phyloP scores from a whole-genome alignment of 768 basidiomycete genomes.

The Suillus alpinus region DNA sequence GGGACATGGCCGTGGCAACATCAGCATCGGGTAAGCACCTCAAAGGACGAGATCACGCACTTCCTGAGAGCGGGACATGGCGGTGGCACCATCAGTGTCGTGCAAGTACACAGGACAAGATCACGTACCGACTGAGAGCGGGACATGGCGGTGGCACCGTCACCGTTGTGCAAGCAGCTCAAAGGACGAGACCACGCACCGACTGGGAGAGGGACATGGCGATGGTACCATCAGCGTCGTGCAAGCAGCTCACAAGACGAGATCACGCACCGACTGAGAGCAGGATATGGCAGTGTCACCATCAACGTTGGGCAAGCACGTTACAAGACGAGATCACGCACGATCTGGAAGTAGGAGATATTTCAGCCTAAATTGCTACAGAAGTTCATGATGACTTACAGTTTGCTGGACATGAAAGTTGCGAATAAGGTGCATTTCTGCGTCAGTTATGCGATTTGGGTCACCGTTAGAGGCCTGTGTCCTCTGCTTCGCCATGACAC shows the following conservation, averaged over 20 bases:
- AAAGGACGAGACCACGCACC: neutral
- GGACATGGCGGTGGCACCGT: neutral
- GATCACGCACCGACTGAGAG: neutral
- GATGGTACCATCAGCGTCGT: neutral
- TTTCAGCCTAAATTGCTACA: neutral
- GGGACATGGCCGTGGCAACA: no score
- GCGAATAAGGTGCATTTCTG: neutral
- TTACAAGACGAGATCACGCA: neutral
- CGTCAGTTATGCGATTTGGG: neutral
- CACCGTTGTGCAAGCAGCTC: neutral
- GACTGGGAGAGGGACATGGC: neutral
- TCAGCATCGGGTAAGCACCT: no score
- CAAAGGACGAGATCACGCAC: no score
- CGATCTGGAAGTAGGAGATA: neutral
- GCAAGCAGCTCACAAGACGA: neutral
- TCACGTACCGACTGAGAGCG: neutral
- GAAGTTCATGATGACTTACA: neutral
- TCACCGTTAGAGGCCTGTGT: neutral
- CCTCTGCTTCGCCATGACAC: fast-evolving
- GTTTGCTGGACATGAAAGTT: neutral
- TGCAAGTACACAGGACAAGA: no score
- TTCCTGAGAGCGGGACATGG: no score
- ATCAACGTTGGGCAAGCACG: neutral
- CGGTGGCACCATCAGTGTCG: no score
- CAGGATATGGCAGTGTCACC: neutral